Base-by-base conservation (phyloP, 306 rosid species). In the Nissolia schottii region DNA sequence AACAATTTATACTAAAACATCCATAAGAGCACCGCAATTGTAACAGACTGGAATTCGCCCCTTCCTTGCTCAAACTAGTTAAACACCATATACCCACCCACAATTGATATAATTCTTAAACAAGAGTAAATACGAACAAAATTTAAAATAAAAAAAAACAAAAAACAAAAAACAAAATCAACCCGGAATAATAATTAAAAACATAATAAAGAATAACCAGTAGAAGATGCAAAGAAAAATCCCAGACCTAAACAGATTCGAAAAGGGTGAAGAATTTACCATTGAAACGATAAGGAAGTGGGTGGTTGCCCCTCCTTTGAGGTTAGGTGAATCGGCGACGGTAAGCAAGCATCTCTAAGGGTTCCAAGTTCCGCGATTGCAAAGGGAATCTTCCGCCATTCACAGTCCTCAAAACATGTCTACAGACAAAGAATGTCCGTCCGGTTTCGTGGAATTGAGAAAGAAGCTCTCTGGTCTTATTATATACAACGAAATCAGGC, bases 211-310 rank as follows among this genome's bases (percentile, higher is more conserved):
- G 46, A 71, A 48, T 46, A 3, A 69, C 37, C 20, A n/a, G n/a
- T n/a, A 31, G 7, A 63, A 18, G 13, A 64, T 1, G 3, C 27
- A 7, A 32, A 10, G 23, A 13, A 60, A 61, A 55, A 34, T 16
- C 15, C 0, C n/a, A n/a, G n/a, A 56, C 45, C 24, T 32, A 56
- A 34, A 34, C 7, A 38, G 55, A 71, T 1, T 37, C 6, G 41
- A 73, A 1, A 35, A 65, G 16, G 11, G 18, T n/a, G 32, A 6
- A 15, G 65, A 58, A 28, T 29, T 58, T 67, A 79, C 83, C 67
- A 58, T 67, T 53, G 51, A 34, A 18, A 49, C 18, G 76, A 29
- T 4, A 23, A 67, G 14, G 68, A 43, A 62, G 11, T 14, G 56
- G 45, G 37, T 24, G 56, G 54, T 1, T 28, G 12, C 15, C 58